phyloP scores from a whole-genome alignment of 129 eudicot genomes.

The Centrapalus pauciflorus region DNA sequence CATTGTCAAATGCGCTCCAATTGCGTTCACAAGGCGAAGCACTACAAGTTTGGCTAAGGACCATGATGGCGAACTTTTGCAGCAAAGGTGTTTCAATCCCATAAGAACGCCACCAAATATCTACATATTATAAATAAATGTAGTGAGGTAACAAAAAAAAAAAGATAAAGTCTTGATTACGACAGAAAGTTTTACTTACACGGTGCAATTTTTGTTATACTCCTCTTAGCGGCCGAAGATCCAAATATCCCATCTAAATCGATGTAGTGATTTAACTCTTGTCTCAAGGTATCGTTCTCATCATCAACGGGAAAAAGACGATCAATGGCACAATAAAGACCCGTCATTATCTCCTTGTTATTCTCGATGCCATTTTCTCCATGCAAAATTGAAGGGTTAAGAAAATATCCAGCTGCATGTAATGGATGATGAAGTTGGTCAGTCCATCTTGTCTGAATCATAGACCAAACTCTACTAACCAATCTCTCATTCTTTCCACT shows the following conservation, averaged over 20 bases:
- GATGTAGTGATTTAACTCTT: no score
- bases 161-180: not conserved
- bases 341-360: no score
- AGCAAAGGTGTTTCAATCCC: not conserved
- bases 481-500: not conserved
- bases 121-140: not conserved
- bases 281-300: no score
- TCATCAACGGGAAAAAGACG: no score
- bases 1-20: not conserved
- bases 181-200: not conserved
- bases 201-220: not conserved
- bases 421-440: no score
- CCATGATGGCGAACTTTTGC: not conserved
- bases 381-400: no score
- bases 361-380: no score
- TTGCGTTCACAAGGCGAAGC: not conserved
- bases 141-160: not conserved
- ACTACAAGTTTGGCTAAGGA: not conserved
- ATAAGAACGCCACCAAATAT: not conserved
- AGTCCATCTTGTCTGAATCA: not conserved
- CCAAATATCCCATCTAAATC: no score
- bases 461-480: not conserved
- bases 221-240: no score
- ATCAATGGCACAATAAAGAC: no score
- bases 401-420: no score